Evolutionary conservation across 1,284 basidiomycete genomes (phyloP).

Genomic region (Pseudozyma sp.): DNA sequence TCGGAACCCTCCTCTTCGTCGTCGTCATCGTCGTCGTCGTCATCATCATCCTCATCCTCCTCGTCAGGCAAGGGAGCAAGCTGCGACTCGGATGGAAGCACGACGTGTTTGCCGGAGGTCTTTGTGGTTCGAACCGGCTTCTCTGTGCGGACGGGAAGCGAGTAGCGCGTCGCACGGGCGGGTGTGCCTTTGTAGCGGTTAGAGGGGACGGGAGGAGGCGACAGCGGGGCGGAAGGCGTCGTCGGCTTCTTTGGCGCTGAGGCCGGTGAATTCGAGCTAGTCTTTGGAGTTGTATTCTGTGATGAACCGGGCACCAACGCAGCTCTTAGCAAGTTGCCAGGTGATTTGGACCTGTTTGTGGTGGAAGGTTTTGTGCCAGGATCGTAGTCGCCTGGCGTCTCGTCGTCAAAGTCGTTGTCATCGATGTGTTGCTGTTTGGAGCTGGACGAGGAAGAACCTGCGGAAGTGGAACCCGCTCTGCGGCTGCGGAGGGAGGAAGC

Average conservation of each 20-base stretch:
- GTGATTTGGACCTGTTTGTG: constrained; percentile 24
- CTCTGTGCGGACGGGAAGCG: constrained; percentile 65
- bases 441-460: constrained; percentile 21
- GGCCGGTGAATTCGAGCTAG: constrained; percentile 9
- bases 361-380: constrained; percentile 35
- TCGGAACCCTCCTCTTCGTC: constrained; percentile 64
- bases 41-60: constrained; percentile 70
- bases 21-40: constrained; percentile 59
- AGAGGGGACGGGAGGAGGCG: constrained; percentile 30
- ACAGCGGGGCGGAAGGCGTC: constrained; percentile 28
- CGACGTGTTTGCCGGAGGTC: constrained; percentile 89
- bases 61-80: constrained; percentile 77
- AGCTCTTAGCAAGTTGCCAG: constrained; percentile 22
- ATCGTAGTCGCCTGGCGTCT: constrained; percentile 56
- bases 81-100: constrained; percentile 89
- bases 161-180: constrained; percentile 63
- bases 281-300: constrained; percentile 10
- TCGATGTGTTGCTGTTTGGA: constrained; percentile 25
- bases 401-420: constrained; percentile 62
- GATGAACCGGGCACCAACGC: constrained; percentile 27
- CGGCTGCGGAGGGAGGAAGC: constrained; percentile 62
- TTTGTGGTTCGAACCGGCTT: constrained; percentile 83
- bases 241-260: constrained; percentile 7
- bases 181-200: constrained; percentile 65
- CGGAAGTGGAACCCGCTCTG: constrained; percentile 39